Percentiles rank a stretch among this genome's conserved stretches.
Conservation (phyloP, 176 grass and related monocot genomes). For the Lolium multiflorum region DNA sequence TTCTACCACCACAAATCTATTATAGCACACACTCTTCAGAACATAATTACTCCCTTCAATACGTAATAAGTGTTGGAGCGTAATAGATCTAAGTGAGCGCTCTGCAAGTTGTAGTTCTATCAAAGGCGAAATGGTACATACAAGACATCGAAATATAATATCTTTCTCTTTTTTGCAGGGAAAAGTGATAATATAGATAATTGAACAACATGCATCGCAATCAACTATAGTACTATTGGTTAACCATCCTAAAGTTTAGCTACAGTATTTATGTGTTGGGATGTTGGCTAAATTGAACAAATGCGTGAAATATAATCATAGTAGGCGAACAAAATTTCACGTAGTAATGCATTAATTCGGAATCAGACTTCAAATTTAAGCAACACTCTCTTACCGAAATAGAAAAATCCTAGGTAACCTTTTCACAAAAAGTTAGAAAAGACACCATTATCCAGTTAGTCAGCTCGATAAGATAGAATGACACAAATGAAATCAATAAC, state of each 20-base stretch:
- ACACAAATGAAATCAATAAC: background rate
- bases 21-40: no score
- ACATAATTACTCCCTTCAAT: no score
- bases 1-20: no score
- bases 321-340: background rate
- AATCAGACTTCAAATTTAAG: background rate
- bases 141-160: background rate
- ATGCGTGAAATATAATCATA: background rate
- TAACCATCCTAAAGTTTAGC: background rate
- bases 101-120: background rate
- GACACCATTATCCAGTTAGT: background rate
- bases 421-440: background rate
- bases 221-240: background rate
- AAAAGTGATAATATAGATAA: background rate
- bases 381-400: background rate
- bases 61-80: no score
- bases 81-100: no score
- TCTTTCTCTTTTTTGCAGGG: no score
- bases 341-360: background rate
- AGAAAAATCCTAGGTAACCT: background rate
- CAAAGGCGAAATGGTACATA: background rate
- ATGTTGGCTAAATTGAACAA: background rate
- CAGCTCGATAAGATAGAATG: slow-evolving; percentile 12
- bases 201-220: background rate
- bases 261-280: background rate